Base-by-base conservation (phyloP, 495 filamentous ascomycete species). In the Melanomma pulvis-pyrius region DNA sequence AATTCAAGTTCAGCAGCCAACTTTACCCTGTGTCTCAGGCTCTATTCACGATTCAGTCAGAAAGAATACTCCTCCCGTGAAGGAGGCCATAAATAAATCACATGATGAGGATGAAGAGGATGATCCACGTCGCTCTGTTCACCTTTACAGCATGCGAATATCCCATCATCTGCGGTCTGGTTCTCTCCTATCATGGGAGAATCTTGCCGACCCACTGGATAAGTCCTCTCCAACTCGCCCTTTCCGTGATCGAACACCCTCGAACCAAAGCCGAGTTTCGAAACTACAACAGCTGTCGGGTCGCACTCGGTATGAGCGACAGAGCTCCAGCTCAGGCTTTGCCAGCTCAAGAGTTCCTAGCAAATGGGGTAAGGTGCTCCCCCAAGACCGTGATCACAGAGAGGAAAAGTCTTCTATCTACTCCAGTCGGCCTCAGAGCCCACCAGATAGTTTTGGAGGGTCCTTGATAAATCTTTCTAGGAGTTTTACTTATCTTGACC, bases 81-180 rank as follows among this genome's bases (percentile, higher is more conserved):
- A 26, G 13, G 56, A 54, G 2, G 46, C 51, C 19, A 24, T n/a
- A 8, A 34, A 57, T 15, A 21, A 50, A 15, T 8, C 34, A 1
- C 24, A 28, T 25, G 22, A 6, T 26, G 12, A 41, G 25, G 55
- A 65, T 9, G 59, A 71, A 12, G 58, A 63, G 22, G 19, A 47
- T 32, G 29, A 65, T 39, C 46, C 57, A 17, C 63, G 64, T 7
- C 44, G 39, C 17, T 74, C 72, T 29, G 63, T 74, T 13, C 72
- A 74, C 54, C 63, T 74, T 4, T 67, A 73, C 47, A 73, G 62
- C 34, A 73, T 74, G 70, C 53, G 69, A 4, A 73, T 74, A 24
- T 74, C 70, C 9, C 68, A 69, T 22, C 72, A 72, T 54, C 48
- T 74, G 12, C 70, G 72, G 17, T 72, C 72, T 19, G 60, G 36